phyloP scores from a whole-genome alignment of 495 filamentous ascomycete genomes.

The Bacidia rubella region DNA sequence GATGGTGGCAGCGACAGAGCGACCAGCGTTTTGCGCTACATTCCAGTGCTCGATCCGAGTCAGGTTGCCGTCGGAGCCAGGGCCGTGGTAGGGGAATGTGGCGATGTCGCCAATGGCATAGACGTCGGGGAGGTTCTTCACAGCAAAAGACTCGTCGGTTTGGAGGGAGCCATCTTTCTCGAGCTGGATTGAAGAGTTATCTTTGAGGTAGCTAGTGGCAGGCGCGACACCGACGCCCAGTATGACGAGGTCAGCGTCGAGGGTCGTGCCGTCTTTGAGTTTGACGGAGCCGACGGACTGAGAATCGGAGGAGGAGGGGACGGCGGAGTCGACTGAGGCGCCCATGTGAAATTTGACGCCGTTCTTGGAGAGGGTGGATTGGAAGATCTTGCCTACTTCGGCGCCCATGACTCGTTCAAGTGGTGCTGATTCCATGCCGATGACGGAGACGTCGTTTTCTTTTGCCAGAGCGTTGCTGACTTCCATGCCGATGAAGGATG shows the following conservation, averaged over 20 bases:
- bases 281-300: constrained; percentile 64
- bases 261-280: constrained; percentile 72
- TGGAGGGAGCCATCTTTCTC: constrained; percentile 69
- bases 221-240: constrained; percentile 82
- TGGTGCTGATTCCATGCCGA: constrained; percentile 84
- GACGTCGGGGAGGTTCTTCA: constrained; percentile 61
- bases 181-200: constrained; percentile 51
- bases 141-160: constrained; percentile 63
- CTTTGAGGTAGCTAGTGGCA: constrained; percentile 70
- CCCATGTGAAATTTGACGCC: constrained; percentile 78
- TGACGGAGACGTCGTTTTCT: constrained; percentile 69
- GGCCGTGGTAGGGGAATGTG: constrained; percentile 85
- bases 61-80: constrained; percentile 55
- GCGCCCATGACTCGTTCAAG: constrained; percentile 79
- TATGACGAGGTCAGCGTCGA: constrained; percentile 81
- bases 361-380: constrained; percentile 60
- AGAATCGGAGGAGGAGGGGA: constrained; percentile 47
- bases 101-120: constrained; percentile 95
- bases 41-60: constrained; percentile 94
- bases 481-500: constrained; percentile 95
- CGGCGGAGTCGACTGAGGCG: constrained; percentile 68
- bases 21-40: constrained; percentile 85
- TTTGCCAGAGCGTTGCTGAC: constrained; percentile 62
- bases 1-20: constrained; percentile 63
- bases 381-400: constrained; percentile 68